Evolutionary conservation across 345 rosid species (phyloP).

Genomic region (Eucalyptus coolabah): DNA sequence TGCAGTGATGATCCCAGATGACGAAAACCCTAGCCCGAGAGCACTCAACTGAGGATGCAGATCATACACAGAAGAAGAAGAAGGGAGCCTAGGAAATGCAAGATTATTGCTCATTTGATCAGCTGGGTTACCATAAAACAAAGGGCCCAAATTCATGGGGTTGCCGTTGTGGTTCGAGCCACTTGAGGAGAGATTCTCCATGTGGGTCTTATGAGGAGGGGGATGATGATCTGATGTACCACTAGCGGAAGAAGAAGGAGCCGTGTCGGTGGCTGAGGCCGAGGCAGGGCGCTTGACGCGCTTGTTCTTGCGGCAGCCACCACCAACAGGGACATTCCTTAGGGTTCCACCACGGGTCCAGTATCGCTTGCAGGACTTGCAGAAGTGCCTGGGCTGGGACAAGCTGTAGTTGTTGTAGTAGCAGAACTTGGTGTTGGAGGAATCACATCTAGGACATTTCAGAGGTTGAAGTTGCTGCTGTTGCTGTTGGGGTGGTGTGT

Average conservation of each 20-base stretch:
- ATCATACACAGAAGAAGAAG: conserved; percentile 23
- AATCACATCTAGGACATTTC: conserved; percentile 61
- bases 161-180: background rate
- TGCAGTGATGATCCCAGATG: conserved; percentile 6
- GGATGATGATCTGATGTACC: background rate
- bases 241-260: conserved; percentile 6
- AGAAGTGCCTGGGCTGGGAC: conserved; percentile 63
- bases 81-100: conserved; percentile 29
- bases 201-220: conserved; percentile 24
- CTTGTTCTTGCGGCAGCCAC: conserved; percentile 55
- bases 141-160: conserved; percentile 18
- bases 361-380: conserved; percentile 58
- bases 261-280: background rate
- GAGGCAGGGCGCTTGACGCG: conserved; percentile 18
- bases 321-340: conserved; percentile 59
- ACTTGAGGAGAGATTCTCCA: background rate
- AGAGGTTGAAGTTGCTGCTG: conserved; percentile 15
- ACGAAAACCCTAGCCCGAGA: conserved; percentile 61
- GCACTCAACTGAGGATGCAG: conserved; percentile 35
- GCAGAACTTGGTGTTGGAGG: conserved; percentile 57
- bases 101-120: conserved; percentile 16
- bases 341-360: conserved; percentile 76
- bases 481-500: conserved; percentile 8
- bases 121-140: conserved; percentile 47
- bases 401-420: conserved; percentile 66